Percentiles rank a stretch among this genome's conserved stretches.
Evolutionary conservation across 1,284 basidiomycete species (phyloP).

Genomic region (Puccinia hordei): DNA sequence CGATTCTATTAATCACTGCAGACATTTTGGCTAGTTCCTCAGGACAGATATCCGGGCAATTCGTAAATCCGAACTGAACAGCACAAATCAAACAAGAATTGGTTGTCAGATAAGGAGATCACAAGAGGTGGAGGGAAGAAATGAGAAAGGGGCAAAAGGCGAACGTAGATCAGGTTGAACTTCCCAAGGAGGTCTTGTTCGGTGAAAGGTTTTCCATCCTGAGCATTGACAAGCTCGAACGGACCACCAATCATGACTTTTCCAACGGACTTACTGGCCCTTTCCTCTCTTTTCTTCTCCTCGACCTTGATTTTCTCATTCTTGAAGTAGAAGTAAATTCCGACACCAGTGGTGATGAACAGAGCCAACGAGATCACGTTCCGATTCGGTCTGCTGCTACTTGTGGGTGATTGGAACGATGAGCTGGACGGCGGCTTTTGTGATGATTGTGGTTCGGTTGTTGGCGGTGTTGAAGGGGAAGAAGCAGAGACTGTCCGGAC

Average conservation of each 20-base stretch:
- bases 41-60: slow-evolving; percentile 98
- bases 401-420: neutral
- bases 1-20: slow-evolving; percentile 73
- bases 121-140: neutral
- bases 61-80: slow-evolving; percentile 84
- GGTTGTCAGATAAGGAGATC: neutral
- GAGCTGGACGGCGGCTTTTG: neutral
- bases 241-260: slow-evolving; percentile 83
- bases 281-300: slow-evolving; percentile 69
- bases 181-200: slow-evolving; percentile 81
- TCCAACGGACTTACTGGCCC: slow-evolving; percentile 62
- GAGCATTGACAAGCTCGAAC: slow-evolving; percentile 71
- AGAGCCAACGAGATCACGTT: slow-evolving; percentile 73
- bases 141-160: too few relatives aligned
- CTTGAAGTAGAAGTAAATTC: slow-evolving; percentile 84
- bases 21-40: slow-evolving; percentile 97
- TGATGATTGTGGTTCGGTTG: neutral
- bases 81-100: neutral
- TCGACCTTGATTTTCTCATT: slow-evolving; percentile 79
- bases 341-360: slow-evolving; percentile 78
- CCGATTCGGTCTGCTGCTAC: slow-evolving; percentile 8
- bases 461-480: neutral
- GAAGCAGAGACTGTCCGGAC: neutral
- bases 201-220: slow-evolving; percentile 73
- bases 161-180: slow-evolving; percentile 76